Percentiles rank a stretch among this genome's conserved stretches.
Conservation (phyloP, 495 filamentous ascomycete species). For the Sabuloglossum arenarium region DNA sequence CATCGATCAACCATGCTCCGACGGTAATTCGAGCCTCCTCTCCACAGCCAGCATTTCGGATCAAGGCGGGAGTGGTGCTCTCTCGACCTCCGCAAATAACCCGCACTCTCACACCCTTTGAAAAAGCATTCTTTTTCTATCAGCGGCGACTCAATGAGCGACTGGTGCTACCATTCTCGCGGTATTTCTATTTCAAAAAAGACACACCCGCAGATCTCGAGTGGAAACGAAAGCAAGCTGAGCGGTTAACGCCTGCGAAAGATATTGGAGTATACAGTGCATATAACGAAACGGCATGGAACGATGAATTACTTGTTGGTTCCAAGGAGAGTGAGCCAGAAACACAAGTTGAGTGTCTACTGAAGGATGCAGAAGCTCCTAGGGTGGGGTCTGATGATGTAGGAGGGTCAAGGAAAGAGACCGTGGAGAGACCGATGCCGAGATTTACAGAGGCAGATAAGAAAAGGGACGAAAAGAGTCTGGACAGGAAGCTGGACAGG, state of each 20-base stretch:
- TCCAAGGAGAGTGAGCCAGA: conserved; percentile 36
- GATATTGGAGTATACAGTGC: conserved; percentile 78
- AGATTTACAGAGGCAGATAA: conserved; percentile 65
- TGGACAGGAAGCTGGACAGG: conserved; percentile 54
- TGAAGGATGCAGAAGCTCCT: conserved; percentile 56
- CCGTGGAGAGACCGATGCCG: conserved; percentile 48
- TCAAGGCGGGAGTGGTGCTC: conserved; percentile 66
- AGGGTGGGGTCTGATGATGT: conserved; percentile 29
- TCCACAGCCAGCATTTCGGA: background rate
- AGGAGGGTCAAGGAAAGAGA: conserved; percentile 37
- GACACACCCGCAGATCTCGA: conserved; percentile 68
- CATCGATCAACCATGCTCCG: background rate
- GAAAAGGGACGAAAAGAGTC: conserved; percentile 46
- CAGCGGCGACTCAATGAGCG: conserved; percentile 94
- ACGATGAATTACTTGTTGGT: conserved; percentile 74
- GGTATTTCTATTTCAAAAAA: conserved; percentile 90
- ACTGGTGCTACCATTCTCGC: conserved; percentile 66
- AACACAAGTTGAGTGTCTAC: conserved; percentile 39
- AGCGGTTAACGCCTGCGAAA: conserved; percentile 51
- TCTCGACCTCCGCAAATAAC: conserved; percentile 78
- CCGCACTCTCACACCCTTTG: conserved; percentile 62
- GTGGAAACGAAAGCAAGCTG: conserved; percentile 70
- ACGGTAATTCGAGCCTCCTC: background rate
- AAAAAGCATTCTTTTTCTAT: conserved; percentile 86
- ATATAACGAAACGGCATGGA: conserved; percentile 61